Evolutionary conservation across 2,329 filamentous ascomycete genomes (phyloP).

Genomic region (Daldinia sp.): DNA sequence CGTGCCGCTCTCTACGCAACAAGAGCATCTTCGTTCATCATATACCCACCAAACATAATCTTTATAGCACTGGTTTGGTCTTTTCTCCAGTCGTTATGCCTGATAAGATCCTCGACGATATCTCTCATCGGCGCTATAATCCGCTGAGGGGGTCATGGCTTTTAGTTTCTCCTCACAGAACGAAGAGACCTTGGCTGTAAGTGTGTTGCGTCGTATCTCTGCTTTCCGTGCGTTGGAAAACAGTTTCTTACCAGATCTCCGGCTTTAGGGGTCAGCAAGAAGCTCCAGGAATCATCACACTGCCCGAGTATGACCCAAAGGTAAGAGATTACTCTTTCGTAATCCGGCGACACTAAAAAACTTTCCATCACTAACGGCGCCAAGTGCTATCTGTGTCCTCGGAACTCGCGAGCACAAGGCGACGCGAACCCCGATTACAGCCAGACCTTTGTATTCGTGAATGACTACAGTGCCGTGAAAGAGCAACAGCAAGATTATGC

Average conservation of each 20-base stretch:
- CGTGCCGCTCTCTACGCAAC: neutral
- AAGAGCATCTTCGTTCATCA: neutral
- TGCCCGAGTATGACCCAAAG: conserved; percentile 85
- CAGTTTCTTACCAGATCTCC: conserved; percentile 1
- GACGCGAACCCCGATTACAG: conserved; percentile 88
- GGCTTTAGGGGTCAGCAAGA: conserved; percentile 79
- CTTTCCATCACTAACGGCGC: conserved; percentile 9
- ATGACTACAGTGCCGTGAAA: conserved; percentile 97
- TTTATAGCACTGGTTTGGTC: neutral
- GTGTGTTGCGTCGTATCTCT: conserved; percentile 52
- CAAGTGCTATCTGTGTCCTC: conserved; percentile 93
- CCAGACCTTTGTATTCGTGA: conserved; percentile 92
- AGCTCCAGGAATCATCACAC: conserved; percentile 71
- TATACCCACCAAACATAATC: neutral
- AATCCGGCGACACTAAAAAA: neutral
- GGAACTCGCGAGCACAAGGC: conserved; percentile 89
- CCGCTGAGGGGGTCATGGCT: conserved; percentile 91
- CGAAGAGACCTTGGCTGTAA: conserved; percentile 98
- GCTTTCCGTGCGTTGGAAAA: conserved; percentile 9
- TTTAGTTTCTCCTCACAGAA: conserved; percentile 94
- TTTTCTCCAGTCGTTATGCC: conserved; percentile 65
- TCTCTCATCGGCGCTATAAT: conserved; percentile 95
- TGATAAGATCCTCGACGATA: conserved; percentile 87
- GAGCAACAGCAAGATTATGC: conserved; percentile 87
- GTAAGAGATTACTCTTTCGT: conserved; percentile 53